Evolutionary conservation across 495 filamentous ascomycete genomes (phyloP).

Genomic region (Neurospora hispaniola): DNA sequence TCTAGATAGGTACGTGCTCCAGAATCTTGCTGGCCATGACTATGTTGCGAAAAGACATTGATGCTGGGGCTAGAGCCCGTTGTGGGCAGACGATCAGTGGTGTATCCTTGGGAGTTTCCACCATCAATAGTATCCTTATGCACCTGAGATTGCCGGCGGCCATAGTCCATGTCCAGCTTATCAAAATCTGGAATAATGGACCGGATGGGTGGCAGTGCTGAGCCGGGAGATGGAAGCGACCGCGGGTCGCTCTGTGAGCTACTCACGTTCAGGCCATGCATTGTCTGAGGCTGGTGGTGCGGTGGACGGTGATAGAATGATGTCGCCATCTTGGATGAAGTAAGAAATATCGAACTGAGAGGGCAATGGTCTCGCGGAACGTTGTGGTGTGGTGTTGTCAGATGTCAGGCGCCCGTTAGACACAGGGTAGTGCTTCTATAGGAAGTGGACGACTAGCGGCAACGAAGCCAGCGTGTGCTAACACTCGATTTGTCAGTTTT

Average conservation of each 20-base stretch:
- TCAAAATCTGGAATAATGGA: neutral
- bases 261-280: neutral
- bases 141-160: neutral
- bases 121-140: neutral
- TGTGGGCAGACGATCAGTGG: neutral
- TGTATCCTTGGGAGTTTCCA: neutral
- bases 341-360: neutral
- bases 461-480: neutral
- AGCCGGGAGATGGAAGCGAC: neutral
- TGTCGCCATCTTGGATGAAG: neutral
- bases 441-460: neutral
- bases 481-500: neutral
- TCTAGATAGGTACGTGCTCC: neutral
- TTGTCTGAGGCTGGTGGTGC: neutral
- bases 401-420: neutral
- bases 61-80: neutral
- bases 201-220: neutral
- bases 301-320: neutral
- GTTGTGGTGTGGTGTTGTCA: neutral
- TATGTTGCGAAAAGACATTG: neutral
- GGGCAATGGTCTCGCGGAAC: neutral
- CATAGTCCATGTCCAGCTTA: neutral
- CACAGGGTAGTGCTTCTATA: neutral
- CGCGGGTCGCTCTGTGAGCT: neutral
- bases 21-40: neutral